phyloP scores from a whole-genome alignment of 805 yeast genomes.

The Hemisphaericaspora nanyangensis region DNA sequence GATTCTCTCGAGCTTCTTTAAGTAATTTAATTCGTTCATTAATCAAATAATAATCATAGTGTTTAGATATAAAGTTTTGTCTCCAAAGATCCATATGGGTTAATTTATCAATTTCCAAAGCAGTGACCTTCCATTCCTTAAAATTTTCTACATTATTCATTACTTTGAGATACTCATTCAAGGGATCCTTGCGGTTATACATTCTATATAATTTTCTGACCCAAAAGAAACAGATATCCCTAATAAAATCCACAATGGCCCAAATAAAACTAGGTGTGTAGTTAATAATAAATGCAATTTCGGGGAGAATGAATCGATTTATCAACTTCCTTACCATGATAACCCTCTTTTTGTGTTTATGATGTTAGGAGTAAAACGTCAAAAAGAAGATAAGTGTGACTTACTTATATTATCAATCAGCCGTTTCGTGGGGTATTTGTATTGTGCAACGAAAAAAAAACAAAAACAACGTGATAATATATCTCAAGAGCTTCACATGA shows the following conservation, averaged over 20 bases:
- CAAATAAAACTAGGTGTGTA: slow-evolving; percentile 38
- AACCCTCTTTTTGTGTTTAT: background rate
- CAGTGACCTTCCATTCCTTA: slow-evolving; percentile 66
- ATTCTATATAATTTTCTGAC: slow-evolving; percentile 31
- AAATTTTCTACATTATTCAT: slow-evolving; percentile 52
- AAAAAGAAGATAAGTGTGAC: background rate
- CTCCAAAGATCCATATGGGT: slow-evolving; percentile 58
- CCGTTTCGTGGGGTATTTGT: no score
- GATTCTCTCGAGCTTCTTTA: slow-evolving; percentile 54
- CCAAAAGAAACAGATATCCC: slow-evolving; percentile 49
- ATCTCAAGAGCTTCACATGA: no score
- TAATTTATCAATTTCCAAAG: slow-evolving; percentile 45
- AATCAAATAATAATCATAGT: slow-evolving; percentile 81
- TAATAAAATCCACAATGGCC: slow-evolving; percentile 39
- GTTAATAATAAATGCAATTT: slow-evolving; percentile 16
- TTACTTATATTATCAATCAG: no score
- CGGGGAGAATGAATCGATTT: background rate
- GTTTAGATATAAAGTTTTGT: slow-evolving; percentile 73
- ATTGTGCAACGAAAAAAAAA: no score
- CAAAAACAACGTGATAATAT: no score
- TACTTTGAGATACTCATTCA: slow-evolving; percentile 45
- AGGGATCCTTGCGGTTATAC: slow-evolving; percentile 38
- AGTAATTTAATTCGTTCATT: slow-evolving; percentile 66
- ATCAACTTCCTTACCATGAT: background rate
- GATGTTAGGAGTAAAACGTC: background rate